A percentile compares a stretch with the other conserved stretches of the same genome.
phyloP scores from a whole-genome alignment of 1,139 yeast genomes.

The Taphrina pruni region DNA sequence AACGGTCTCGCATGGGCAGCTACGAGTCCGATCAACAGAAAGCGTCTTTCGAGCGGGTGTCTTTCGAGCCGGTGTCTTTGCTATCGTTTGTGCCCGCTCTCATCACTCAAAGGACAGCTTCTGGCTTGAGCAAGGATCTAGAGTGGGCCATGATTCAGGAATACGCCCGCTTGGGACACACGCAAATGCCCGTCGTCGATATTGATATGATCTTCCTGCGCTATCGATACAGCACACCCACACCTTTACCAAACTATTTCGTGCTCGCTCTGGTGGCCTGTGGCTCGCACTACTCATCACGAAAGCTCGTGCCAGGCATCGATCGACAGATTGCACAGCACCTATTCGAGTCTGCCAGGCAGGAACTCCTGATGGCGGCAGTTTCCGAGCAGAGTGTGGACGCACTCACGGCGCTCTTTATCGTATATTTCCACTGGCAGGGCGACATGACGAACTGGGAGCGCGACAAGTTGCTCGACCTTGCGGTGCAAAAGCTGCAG shows the following conservation, averaged over 20 bases:
- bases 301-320: conserved; percentile 19
- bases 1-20: background rate
- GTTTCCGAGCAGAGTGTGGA: conserved; percentile 16
- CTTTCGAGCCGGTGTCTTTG: background rate
- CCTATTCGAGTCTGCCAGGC: conserved; percentile 30
- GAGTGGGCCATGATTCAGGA: conserved; percentile 26
- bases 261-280: conserved; percentile 28
- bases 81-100: background rate
- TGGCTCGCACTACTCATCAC: conserved; percentile 29
- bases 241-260: conserved; percentile 23
- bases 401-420: conserved; percentile 19
- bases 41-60: background rate
- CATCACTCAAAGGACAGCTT: conserved; percentile 11
- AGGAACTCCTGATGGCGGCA: conserved; percentile 21
- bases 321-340: conserved; percentile 12
- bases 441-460: conserved; percentile 25
- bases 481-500: conserved; percentile 19
- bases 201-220: conserved; percentile 30
- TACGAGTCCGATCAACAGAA: background rate
- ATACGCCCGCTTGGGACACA: conserved; percentile 16
- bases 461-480: conserved; percentile 14
- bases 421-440: conserved; percentile 28
- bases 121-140: conserved; percentile 24
- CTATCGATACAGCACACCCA: conserved; percentile 20
- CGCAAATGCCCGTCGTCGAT: conserved; percentile 27